Conservation (phyloP, 768 basidiomycete species). For the Hemileccinum impolitum region DNA sequence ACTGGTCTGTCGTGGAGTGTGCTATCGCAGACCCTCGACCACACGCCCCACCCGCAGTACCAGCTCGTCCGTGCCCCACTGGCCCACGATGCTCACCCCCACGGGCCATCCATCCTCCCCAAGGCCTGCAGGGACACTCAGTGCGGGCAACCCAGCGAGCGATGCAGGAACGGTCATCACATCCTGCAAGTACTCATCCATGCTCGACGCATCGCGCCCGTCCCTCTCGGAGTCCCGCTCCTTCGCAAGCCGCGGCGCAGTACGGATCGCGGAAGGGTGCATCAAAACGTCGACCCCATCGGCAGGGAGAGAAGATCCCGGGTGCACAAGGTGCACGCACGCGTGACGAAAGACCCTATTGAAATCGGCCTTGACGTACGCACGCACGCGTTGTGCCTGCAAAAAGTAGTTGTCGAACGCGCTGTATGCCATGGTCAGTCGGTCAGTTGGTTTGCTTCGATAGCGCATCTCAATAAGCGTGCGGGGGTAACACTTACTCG, state of each 20-base stretch:
- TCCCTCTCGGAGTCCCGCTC: not conserved
- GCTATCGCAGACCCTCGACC: conserved; percentile 33
- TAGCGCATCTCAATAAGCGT: too few relatives aligned
- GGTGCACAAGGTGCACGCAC: conserved; percentile 42
- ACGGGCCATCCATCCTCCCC: conserved; percentile 72
- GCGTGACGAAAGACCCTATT: conserved; percentile 59
- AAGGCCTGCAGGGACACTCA: conserved; percentile 62
- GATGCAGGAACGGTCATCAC: conserved; percentile 90
- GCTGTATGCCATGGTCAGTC: conserved; percentile 36
- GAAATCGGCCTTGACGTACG: conserved; percentile 71
- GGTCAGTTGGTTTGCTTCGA: not conserved
- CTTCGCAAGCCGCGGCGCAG: conserved; percentile 59
- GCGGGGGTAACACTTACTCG: conserved; percentile 53
- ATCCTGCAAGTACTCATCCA: conserved; percentile 82
- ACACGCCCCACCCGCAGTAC: conserved; percentile 52
- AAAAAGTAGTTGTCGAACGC: conserved; percentile 98
- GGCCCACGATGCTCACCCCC: conserved; percentile 79
- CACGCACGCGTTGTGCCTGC: conserved; percentile 82
- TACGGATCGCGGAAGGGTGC: conserved; percentile 85
- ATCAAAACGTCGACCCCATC: conserved; percentile 72
- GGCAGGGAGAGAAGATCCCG: not conserved
- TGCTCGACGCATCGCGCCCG: conserved; percentile 11
- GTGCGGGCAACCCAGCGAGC: conserved; percentile 80
- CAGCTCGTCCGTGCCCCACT: conserved; percentile 76
- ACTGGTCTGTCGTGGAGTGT: too few relatives aligned